Base-by-base conservation (phyloP, 345 rosid genomes). In the Clausena lansium region DNA sequence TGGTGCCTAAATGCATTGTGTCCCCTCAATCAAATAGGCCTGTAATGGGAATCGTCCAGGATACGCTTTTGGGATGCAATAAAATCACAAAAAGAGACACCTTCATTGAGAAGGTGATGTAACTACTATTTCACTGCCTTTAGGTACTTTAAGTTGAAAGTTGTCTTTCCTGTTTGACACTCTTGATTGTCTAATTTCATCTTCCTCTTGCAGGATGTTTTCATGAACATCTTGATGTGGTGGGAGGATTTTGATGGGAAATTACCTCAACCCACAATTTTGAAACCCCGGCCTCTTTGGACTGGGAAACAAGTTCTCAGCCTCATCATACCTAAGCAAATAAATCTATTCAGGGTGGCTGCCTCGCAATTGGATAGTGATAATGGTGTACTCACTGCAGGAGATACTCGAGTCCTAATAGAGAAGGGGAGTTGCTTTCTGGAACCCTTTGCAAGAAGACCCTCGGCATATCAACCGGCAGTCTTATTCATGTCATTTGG, bases 191-290 rank as follows among this genome's bases (percentile, higher is more conserved):
- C 39, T 63, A 52, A 24, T 47, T 41, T 74, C 0, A 45, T 27
- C 39, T 60, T 30, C 71, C 28, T 36, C 69, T 61, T 80, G 71
- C 88, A 93, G 98, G 98, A 95, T 83, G 99, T 95, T 27, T 95
- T 95, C 76, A 95, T 95, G 99, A 95, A 95, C 81, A 87, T 83
- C 63, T 90, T 95, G 85, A 95, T 93, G 98, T 95, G 99, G 99
- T 95, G 99, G 99, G 99, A 95, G 87, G 99, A 95, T 84, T 95
- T 95, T 62, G 99, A 95, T 73, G 99, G 99, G 82, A 93, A 95
- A 87, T 86, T 95, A 83, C 98, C 99, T 45, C 91, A 98, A 55
- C 99, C 99, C 58, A 87, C 98, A 80, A 86, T 95, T 86, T 78
- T 92, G 87, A 92, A 92, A 88, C 99, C 98, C 39, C 90, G 96